Base-by-base conservation (phyloP, 2,329 filamentous ascomycete genomes). In the Coniochaeta ligniaria region DNA sequence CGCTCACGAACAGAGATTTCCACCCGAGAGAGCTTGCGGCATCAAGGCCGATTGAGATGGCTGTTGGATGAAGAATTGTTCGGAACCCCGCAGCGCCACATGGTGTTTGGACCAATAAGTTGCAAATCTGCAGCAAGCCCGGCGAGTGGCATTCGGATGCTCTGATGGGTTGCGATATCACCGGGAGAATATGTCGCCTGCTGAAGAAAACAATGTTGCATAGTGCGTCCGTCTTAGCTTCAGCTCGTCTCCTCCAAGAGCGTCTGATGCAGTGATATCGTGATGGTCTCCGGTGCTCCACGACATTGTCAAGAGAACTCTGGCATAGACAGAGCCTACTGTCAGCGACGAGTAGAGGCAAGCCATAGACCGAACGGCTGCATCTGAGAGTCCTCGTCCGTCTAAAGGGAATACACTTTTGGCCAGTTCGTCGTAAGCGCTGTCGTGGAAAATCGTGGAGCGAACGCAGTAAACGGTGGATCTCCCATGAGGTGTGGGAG, bases 401-500 rank as follows among this genome's bases (percentile, higher is more conserved):
- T 9, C 35, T 36, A 36, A 14, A 3, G 12, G 12, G 35, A 9
- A 36, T 5, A 14, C 35, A 36, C 12, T 12, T 36, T 14, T 36
- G n/a, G n/a, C n/a, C n/a, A n/a, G n/a, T n/a, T n/a, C n/a, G n/a
- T n/a, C n/a, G n/a, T n/a, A n/a, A n/a, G n/a, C n/a, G n/a, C 2
- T 16, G 22, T 52, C 47, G 24, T n/a, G 14, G 12, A 14, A 28
- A 28, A 26, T 52, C 16, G 47, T 47, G 3, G 26, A 36, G 35
- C 5, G 45, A 50, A 20, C 3, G 17, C 43, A 28, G 43, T 22
- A n/a, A 7, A 26, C 3, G 24, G 26, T 52, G 47, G 47, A 52
- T 52, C 33, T 60, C 61, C 64, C 62, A 61, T 59, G 35, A 66
- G 61, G 65, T 66, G 65, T 66, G 65, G 64, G 58, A 65, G 60